These are phyloP conservation scores for Cytospora mali DNA, from an alignment of 2,329 filamentous ascomycete species.

Conservation along the genomic window DNA sequence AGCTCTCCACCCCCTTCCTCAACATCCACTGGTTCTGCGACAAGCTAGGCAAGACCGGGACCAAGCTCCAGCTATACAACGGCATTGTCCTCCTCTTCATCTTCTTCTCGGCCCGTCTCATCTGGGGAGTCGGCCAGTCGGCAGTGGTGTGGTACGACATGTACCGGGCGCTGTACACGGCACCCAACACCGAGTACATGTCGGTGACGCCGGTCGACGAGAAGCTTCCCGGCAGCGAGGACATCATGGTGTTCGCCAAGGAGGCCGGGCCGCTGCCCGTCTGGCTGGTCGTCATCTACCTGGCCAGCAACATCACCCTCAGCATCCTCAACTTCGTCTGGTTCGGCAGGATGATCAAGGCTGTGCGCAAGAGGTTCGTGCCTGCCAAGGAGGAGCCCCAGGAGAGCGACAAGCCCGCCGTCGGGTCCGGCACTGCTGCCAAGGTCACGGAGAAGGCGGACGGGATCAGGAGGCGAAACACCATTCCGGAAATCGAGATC, in stretches of 20 bases:
- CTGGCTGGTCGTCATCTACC: slow-evolving; percentile 71
- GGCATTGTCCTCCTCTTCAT: slow-evolving; percentile 70
- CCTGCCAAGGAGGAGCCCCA: slow-evolving; percentile 41
- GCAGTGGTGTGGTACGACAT: slow-evolving; percentile 71
- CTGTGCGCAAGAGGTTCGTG: slow-evolving; percentile 75
- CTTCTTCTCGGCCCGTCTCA: slow-evolving; percentile 76
- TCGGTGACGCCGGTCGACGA: slow-evolving; percentile 40
- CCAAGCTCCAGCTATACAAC: slow-evolving; percentile 73
- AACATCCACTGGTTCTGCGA: slow-evolving; percentile 94
- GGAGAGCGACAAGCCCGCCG: slow-evolving; percentile 33
- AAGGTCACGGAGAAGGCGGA: slow-evolving; percentile 26
- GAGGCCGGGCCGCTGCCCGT: slow-evolving; percentile 59
- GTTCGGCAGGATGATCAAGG: slow-evolving; percentile 85
- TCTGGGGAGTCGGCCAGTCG: slow-evolving; percentile 78
- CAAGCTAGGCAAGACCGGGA: slow-evolving; percentile 80
- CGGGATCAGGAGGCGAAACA: slow-evolving; percentile 29
- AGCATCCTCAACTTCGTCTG: slow-evolving; percentile 82
- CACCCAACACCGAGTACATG: slow-evolving; percentile 38
- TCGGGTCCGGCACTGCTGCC: slow-evolving; percentile 15
- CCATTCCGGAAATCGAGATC: slow-evolving; percentile 28
- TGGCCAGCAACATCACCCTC: slow-evolving; percentile 70
- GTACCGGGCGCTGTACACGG: slow-evolving; percentile 57
- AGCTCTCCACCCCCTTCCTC: slow-evolving; percentile 81
- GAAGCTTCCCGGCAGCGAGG: slow-evolving; percentile 31
- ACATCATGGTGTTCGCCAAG: slow-evolving; percentile 54